Conservation (phyloP, 208 protist genomes). For the Crithidia mellificae region DNA sequence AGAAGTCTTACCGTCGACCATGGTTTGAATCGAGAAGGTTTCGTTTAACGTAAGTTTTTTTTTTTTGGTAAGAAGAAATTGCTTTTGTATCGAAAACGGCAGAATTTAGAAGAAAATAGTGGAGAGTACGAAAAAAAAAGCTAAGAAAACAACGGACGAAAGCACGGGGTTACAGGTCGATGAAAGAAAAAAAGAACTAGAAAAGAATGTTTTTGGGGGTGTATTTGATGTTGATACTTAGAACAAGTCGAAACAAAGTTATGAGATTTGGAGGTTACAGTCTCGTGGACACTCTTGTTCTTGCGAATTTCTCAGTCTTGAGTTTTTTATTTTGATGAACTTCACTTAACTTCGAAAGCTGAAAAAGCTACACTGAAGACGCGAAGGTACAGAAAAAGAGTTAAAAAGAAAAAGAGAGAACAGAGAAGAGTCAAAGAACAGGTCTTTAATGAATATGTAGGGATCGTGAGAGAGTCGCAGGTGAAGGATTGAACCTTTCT, state of each 20-base stretch:
- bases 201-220: constrained; percentile 11
- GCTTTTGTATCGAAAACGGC: background rate
- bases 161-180: background rate
- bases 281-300: constrained; percentile 3
- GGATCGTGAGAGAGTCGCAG: background rate
- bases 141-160: constrained; percentile 2
- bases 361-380: background rate
- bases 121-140: constrained; percentile 5
- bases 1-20: constrained; percentile 59
- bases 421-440: constrained; percentile 3
- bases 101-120: background rate
- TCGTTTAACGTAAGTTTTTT: background rate
- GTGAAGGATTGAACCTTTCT: constrained; percentile 5
- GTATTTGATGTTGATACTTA: constrained; percentile 7
- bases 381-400: constrained; percentile 11
- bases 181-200: background rate
- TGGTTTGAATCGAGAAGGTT: constrained; percentile 21
- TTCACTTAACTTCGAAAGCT: constrained; percentile 2
- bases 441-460: background rate
- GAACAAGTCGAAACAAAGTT: constrained; percentile 11
- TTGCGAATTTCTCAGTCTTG: constrained; percentile 2
- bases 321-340: constrained; percentile 22
- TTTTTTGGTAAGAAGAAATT: too few relatives aligned
- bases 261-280: constrained; percentile 3
- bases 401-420: constrained; percentile 20